Conservation (phyloP, 148 eudicot species). For the Nyssa sinensis region DNA sequence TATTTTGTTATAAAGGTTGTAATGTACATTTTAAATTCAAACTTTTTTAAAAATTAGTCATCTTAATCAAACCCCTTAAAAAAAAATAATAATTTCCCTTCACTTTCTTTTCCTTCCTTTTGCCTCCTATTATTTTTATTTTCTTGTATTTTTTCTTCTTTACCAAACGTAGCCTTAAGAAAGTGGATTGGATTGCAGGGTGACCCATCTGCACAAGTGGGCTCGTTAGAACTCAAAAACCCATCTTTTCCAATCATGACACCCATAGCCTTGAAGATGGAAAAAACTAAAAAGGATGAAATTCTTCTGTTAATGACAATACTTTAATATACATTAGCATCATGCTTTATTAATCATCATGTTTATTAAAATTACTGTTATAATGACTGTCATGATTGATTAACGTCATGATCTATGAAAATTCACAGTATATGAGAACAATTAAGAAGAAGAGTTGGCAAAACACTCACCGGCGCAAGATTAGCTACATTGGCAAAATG, state of each 20-base stretch:
- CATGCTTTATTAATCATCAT: background rate
- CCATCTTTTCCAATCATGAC: conserved; percentile 29
- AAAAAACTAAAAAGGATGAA: conserved; percentile 12
- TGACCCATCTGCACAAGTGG: background rate
- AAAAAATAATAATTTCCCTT: too few relatives aligned
- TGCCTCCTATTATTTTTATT: too few relatives aligned
- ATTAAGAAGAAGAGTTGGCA: background rate
- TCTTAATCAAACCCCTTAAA: too few relatives aligned
- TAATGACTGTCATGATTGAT: conserved; percentile 42
- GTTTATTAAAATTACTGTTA: conserved; percentile 25
- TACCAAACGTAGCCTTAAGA: too few relatives aligned
- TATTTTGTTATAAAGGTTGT: too few relatives aligned
- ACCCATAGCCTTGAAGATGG: conserved; percentile 23
- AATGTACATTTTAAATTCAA: too few relatives aligned
- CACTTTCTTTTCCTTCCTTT: too few relatives aligned
- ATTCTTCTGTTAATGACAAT: background rate
- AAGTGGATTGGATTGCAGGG: too few relatives aligned
- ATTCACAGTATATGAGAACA: background rate
- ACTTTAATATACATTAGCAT: conserved; percentile 1
- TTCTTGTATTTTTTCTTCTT: too few relatives aligned
- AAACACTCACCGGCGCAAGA: background rate
- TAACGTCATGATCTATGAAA: conserved; percentile 8
- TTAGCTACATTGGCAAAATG: conserved; percentile 12
- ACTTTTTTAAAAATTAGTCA: too few relatives aligned
- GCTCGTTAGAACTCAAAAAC: background rate